These are phyloP conservation scores for Yarrowia deformans DNA, from an alignment of 805 yeast genomes.

Conservation along the genomic window DNA sequence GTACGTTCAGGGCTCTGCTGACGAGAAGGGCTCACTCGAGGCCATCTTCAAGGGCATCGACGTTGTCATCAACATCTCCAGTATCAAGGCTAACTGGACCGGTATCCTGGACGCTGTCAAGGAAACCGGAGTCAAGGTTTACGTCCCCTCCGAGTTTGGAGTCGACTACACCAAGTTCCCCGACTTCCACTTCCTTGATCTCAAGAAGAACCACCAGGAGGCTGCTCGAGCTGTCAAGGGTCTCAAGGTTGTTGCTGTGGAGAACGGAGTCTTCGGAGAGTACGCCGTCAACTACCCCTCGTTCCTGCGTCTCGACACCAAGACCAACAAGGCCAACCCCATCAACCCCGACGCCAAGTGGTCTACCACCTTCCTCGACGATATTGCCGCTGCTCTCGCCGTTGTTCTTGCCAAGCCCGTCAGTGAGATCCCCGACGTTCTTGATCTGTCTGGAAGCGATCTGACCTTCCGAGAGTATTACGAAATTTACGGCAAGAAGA, in stretches of 20 bases:
- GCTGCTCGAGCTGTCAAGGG: slow-evolving; percentile 44
- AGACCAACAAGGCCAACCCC: slow-evolving; percentile 25
- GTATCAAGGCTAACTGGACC: slow-evolving; percentile 50
- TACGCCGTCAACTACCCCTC: slow-evolving; percentile 36
- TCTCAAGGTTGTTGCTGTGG: slow-evolving; percentile 45
- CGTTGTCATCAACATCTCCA: slow-evolving; percentile 58
- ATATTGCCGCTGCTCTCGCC: slow-evolving; percentile 47
- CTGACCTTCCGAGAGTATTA: slow-evolving; percentile 42
- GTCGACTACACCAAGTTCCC: slow-evolving; percentile 48
- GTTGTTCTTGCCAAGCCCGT: slow-evolving; percentile 43
- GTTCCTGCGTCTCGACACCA: slow-evolving; percentile 4
- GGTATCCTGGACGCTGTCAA: slow-evolving; percentile 54
- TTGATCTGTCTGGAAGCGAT: slow-evolving; percentile 42
- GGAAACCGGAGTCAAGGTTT: slow-evolving; percentile 57
- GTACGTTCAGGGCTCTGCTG: slow-evolving; percentile 40
- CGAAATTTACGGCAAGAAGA: slow-evolving; percentile 42
- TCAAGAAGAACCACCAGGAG: slow-evolving; percentile 41
- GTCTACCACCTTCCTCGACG: slow-evolving; percentile 43
- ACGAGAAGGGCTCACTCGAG: slow-evolving; percentile 40
- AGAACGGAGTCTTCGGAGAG: slow-evolving; percentile 44
- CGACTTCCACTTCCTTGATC: slow-evolving; percentile 23
- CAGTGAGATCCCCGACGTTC: slow-evolving; percentile 44
- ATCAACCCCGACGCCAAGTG: slow-evolving; percentile 42
- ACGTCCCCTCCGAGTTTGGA: slow-evolving; percentile 70
- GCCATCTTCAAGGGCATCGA: slow-evolving; percentile 57